Evolutionary conservation across 2,329 filamentous ascomycete species (phyloP).

Genomic region (Colletotrichum viniferum): DNA sequence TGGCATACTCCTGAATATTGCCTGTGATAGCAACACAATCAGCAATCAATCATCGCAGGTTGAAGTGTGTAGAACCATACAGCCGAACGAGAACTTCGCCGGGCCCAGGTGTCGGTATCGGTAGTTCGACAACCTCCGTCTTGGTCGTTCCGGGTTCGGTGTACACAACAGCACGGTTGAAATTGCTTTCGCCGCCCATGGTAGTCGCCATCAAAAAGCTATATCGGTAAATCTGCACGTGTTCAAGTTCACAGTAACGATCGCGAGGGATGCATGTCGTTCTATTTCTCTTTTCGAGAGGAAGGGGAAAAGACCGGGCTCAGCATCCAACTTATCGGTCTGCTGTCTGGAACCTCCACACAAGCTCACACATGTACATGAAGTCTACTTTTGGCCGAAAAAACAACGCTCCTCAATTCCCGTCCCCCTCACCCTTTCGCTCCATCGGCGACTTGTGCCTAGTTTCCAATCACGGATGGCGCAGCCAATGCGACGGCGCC

Average conservation of each 20-base stretch:
- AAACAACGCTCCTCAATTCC: neutral
- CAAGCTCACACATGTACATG: neutral
- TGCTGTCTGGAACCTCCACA: neutral
- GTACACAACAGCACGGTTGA: slow-evolving; percentile 28
- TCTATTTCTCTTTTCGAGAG: neutral
- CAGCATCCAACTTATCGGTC: neutral
- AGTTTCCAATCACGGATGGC: neutral
- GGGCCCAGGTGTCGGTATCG: slow-evolving; percentile 26
- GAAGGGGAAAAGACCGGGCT: neutral
- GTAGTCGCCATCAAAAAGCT: slow-evolving; percentile 4
- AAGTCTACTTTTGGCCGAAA: neutral
- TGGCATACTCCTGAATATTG: slow-evolving; percentile 30
- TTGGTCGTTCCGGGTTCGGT: slow-evolving; percentile 28
- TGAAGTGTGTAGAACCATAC: slow-evolving; percentile 1
- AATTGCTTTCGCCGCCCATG: slow-evolving; percentile 13
- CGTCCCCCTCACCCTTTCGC: neutral
- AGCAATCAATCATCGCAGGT: neutral
- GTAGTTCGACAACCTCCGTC: slow-evolving; percentile 28
- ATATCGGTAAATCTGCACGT: neutral
- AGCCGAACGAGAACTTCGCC: slow-evolving; percentile 28
- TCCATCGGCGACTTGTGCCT: neutral
- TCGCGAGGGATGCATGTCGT: slow-evolving; percentile 10
- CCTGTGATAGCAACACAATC: neutral
- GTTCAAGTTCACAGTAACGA: neutral
- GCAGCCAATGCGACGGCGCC: neutral